Base-by-base conservation (phyloP, 345 rosid species). In the Zanthoxylum bungeanum region DNA sequence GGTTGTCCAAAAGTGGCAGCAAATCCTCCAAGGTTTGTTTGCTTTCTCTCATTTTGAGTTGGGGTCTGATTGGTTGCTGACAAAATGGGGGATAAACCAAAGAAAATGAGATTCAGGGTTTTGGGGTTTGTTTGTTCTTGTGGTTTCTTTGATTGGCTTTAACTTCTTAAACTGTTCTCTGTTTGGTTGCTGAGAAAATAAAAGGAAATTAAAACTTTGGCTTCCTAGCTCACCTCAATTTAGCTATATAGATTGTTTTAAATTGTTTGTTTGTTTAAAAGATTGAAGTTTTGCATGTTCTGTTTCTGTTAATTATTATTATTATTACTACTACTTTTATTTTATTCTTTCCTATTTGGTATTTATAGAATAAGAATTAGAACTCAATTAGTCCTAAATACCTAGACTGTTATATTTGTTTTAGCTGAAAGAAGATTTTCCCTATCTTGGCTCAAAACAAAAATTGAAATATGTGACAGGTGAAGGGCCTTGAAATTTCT, bases 1-100 rank as follows among this genome's bases (percentile, higher is more conserved):
- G 83, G 75, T 69, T 88, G 63, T 78, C 91, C 70, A 88, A 77
- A 83, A 95, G 87, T 51, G 64, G 78, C 72, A 92, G 92, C 86
- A 90, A 88, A 80, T 89, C 98, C 22, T 89, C 97, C 21, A 90
- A 92, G 98, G 98, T 94, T 78, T 75, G 79, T 75, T 78, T 79
- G 75, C 21, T 75, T 33, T 74, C 68, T 78, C 69, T 60, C 28
- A 6, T n/a, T 56, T 64, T 40, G 39, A 61, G 25, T 22, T 47
- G 60, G 49, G 66, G 12, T 21, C 7, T 39, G 4, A 57, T 73
- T 70, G 27, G 51, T 70, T 36, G 47, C 16, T 37, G 10, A 24
- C 44, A 52, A 49, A 58, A 22, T 19, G 46, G 25, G 10, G 16
- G 47, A 25, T 25, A 59, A 25, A 12, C 40, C 7, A 34, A 7